Evolutionary conservation across 2,329 filamentous ascomycete species (phyloP).

Genomic region (Arthrobotrys megalospora): DNA sequence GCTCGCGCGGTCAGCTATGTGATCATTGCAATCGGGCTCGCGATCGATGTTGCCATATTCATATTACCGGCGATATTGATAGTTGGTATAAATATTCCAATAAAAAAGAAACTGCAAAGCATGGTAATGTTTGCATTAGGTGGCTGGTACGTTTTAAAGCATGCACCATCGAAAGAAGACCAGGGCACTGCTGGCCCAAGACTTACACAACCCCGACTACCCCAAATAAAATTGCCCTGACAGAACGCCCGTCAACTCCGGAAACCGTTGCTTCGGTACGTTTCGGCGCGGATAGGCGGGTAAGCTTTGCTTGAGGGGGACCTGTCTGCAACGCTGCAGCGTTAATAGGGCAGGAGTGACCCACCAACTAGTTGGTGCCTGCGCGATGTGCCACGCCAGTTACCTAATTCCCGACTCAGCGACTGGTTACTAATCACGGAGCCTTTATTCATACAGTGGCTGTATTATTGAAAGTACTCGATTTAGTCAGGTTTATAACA

Average conservation of each 20-base stretch:
- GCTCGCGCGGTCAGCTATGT: not conserved
- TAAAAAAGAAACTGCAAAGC: constrained; percentile 27
- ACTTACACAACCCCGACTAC: too few species aligned
- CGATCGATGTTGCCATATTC: not conserved
- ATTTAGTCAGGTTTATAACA: not conserved
- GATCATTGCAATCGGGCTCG: not conserved
- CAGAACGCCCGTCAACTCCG: not conserved
- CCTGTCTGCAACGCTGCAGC: too few species aligned
- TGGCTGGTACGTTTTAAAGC: constrained; percentile 6
- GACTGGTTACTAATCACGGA: not conserved
- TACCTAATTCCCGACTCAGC: too few species aligned
- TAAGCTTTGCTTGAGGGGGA: too few species aligned
- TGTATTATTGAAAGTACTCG: constrained; percentile 19
- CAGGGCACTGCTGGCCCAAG: too few species aligned
- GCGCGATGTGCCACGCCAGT: too few species aligned
- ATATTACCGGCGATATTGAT: constrained; percentile 14
- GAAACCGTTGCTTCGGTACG: not conserved
- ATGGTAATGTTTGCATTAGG: constrained; percentile 29
- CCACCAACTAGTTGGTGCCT: too few species aligned
- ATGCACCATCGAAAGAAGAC: not conserved
- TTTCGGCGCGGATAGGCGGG: not conserved
- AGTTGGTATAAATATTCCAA: not conserved
- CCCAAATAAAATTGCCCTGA: not conserved
- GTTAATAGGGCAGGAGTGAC: too few species aligned
- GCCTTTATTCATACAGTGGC: not conserved